These are phyloP conservation scores for Globisporangium radiosum DNA, from an alignment of 352 stramenopile genomes.

Conservation along the genomic window DNA sequence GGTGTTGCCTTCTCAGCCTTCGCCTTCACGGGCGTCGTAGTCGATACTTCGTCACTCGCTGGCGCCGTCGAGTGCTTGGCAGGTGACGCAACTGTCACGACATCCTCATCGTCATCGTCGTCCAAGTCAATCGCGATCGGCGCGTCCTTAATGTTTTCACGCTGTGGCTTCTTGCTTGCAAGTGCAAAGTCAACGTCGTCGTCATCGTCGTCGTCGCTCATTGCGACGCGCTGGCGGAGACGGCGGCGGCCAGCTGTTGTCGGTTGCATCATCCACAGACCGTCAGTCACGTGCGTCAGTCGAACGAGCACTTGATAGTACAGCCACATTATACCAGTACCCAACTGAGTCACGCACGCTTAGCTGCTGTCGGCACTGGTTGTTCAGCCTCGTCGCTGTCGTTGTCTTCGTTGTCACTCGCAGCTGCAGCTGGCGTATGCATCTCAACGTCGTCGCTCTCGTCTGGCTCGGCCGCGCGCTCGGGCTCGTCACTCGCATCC, in stretches of 20 bases:
- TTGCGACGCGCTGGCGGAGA: slow-evolving; percentile 43
- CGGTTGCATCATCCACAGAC: no score
- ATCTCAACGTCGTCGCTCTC: slow-evolving; percentile 22
- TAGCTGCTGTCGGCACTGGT: slow-evolving; percentile 16
- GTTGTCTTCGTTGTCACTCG: slow-evolving; percentile 10
- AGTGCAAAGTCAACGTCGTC: slow-evolving; percentile 30
- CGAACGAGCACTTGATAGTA: no score
- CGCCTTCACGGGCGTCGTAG: neutral
- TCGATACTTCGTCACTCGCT: neutral
- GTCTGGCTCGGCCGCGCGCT: slow-evolving; percentile 20
- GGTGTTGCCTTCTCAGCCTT: no score
- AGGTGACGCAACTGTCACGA: no score
- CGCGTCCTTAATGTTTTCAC: slow-evolving; percentile 13
- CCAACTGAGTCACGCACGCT: slow-evolving; percentile 22
- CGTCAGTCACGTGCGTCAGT: neutral
- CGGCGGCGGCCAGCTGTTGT: slow-evolving; percentile 41
- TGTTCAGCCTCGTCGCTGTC: neutral
- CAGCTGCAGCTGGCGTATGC: slow-evolving; percentile 8
- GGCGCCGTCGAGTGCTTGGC: no score
- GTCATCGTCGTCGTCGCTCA: slow-evolving; percentile 42
- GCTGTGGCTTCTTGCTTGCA: slow-evolving; percentile 2
- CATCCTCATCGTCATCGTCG: slow-evolving; percentile 5
- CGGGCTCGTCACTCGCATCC: slow-evolving; percentile 8
- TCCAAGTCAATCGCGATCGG: slow-evolving; percentile 26
- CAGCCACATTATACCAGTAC: no score